Percentiles rank a stretch among this genome's conserved stretches.
These are phyloP conservation scores for Sanghuangporus sanghuang DNA, from an alignment of 1,284 basidiomycete species.

Conservation along the genomic window DNA sequence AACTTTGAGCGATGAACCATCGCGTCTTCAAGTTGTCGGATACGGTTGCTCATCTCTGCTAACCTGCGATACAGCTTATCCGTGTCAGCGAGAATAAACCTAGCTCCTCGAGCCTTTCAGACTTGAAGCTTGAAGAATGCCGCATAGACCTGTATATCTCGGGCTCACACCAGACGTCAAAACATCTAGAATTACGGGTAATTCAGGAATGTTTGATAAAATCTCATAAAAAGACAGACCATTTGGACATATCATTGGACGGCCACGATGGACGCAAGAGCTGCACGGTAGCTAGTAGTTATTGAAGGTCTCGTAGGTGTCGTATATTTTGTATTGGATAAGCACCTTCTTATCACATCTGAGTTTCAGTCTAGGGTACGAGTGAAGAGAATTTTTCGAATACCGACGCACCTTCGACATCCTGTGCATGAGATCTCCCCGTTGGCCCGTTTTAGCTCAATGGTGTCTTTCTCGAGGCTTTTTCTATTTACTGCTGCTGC, in stretches of 20 bases:
- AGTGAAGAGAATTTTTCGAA: neutral
- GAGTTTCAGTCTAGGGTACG: conserved; percentile 4
- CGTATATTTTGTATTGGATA: neutral
- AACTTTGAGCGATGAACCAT: neutral
- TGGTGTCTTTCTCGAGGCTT: too few relatives aligned
- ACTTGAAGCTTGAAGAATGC: neutral
- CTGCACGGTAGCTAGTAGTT: conserved; percentile 9
- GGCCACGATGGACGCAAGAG: conserved; percentile 9
- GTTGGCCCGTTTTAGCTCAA: neutral
- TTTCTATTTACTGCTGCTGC: too few relatives aligned
- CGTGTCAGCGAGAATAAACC: conserved; percentile 21
- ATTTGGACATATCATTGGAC: conserved; percentile 13
- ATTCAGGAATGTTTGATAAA: neutral
- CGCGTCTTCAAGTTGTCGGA: conserved; percentile 21
- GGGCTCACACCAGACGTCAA: neutral
- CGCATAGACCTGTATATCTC: neutral
- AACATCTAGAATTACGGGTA: neutral
- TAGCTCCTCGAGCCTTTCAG: neutral
- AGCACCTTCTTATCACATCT: conserved; percentile 7
- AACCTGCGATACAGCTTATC: conserved; percentile 21
- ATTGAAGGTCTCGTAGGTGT: neutral
- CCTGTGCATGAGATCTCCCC: conserved; percentile 8
- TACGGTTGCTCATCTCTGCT: conserved; percentile 18
- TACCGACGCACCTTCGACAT: neutral
- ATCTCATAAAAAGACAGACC: neutral